Percentiles rank a stretch among this genome's conserved stretches.
Conservation (phyloP, 768 basidiomycete genomes). For the Amanita exitialis region DNA sequence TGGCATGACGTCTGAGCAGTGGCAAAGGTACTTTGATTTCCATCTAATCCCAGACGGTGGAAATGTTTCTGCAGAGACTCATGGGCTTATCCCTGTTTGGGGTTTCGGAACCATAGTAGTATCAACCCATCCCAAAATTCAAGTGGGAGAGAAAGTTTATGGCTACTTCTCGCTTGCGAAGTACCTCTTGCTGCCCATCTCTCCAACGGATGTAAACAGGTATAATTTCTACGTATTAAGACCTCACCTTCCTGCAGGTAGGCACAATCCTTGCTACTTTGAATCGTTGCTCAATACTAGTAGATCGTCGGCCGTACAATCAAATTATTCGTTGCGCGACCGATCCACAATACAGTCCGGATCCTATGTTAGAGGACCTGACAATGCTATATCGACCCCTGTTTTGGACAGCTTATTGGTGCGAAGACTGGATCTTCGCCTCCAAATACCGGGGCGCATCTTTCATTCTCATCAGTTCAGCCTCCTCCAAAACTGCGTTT, state of each 20-base stretch:
- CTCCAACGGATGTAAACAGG: constrained; percentile 39
- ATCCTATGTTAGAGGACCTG: constrained; percentile 42
- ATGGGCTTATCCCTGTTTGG: constrained; percentile 66
- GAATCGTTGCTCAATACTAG: not conserved
- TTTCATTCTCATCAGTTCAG: constrained; percentile 52
- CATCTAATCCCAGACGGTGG: constrained; percentile 34
- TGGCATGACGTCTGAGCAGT: not conserved
- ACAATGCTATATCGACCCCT: constrained; percentile 65
- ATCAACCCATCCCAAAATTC: constrained; percentile 39
- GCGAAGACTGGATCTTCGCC: constrained; percentile 55
- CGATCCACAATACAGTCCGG: constrained; percentile 45
- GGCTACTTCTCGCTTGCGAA: constrained; percentile 52
- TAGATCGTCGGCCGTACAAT: constrained; percentile 60
- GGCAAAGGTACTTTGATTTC: constrained; percentile 57
- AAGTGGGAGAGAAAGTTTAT: constrained; percentile 49
- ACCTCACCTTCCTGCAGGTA: constrained; percentile 53
- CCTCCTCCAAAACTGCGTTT: constrained; percentile 66
- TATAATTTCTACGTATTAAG: constrained; percentile 48
- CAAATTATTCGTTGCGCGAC: constrained; percentile 48
- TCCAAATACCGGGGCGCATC: constrained; percentile 38
- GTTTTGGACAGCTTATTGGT: constrained; percentile 73
- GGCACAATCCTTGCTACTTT: constrained; percentile 3
- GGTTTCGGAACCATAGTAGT: constrained; percentile 51
- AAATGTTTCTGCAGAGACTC: constrained; percentile 32
- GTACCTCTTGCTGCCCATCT: constrained; percentile 46